Evolutionary conservation across 495 filamentous ascomycete genomes (phyloP), one percentile per base, ranked within the genome.

Genomic region (Parathielavia appendiculata): DNA sequence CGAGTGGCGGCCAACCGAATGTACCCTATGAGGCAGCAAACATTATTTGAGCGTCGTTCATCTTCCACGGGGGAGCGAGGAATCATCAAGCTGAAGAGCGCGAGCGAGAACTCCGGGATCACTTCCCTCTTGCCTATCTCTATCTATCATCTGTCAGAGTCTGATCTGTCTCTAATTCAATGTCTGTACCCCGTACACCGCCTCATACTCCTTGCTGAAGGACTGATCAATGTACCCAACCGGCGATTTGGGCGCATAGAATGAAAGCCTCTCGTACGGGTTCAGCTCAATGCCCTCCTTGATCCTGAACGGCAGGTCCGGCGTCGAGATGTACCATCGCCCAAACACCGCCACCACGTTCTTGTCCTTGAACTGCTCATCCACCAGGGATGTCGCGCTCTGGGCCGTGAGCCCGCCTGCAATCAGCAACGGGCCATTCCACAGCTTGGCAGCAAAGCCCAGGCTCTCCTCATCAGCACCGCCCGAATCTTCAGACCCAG

Each of bases 161-260:
- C 22, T 44, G 30, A 20, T 23, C 30, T 40, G 1, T 17, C 36
- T 54, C 48, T 57, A 63, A 12, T 59, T 59, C 43, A 54, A n/a
- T 10, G 30, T 17, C 51, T 63, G 60, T 4, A 11, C 23, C 14
- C 63, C 64, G 49, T 56, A 50, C 43, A 55, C 16, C 11, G 47
- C 53, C 60, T 70, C 63, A 60, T 70, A 81, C 74, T 82, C 77
- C 65, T 77, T 68, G 67, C 83, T 84, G 59, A 85, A 86, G 4
- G 77, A 74, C 65, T 85, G 87, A 64, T 87, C 85, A 9, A 74
- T 77, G 64, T 88, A 92, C 13, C 88, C 89, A 56, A 76, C 73
- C 14, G 73, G 65, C 6, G 74, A 60, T 57, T 76, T 69, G 8
- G 65, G 70, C 1, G 60, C 13, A 61, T 91, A 91, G 64, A 91